A percentile compares a stretch with the other conserved stretches of the same genome.
These are phyloP conservation scores for Colletotrichum destructivum DNA, from an alignment of 2,329 filamentous ascomycete genomes.

Conservation along the genomic window DNA sequence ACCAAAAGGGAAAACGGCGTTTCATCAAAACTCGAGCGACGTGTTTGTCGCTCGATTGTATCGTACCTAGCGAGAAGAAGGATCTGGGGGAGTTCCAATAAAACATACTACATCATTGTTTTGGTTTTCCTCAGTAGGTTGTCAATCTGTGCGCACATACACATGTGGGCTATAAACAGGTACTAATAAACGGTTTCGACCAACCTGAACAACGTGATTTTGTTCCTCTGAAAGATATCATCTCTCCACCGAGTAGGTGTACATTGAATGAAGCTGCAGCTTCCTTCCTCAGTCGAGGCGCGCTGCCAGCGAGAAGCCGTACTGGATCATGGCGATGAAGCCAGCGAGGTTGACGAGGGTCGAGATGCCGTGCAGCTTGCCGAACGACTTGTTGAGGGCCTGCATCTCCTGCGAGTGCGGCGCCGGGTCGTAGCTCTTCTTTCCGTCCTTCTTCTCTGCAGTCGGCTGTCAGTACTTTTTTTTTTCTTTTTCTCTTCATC, in stretches of 20 bases:
- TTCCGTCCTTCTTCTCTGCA: conserved; percentile 87
- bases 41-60: conserved; percentile 1
- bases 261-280: background rate
- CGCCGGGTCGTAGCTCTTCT: conserved; percentile 84
- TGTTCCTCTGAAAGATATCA: background rate
- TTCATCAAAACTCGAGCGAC: conserved; percentile 28
- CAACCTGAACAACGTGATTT: conserved; percentile 11
- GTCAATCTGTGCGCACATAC: conserved; percentile 21
- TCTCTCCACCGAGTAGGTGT: background rate
- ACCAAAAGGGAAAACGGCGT: conserved; percentile 29
- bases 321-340: conserved; percentile 79
- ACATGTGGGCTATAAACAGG: conserved; percentile 6
- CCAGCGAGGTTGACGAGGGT: conserved; percentile 83
- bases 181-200: conserved; percentile 22
- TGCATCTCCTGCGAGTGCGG: conserved; percentile 91
- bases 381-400: conserved; percentile 83
- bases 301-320: conserved; percentile 82
- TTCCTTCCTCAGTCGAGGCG: conserved; percentile 64
- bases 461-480: conserved; percentile 11
- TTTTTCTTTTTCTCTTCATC: no score
- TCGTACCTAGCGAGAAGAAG: background rate
- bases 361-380: conserved; percentile 84
- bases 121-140: conserved; percentile 4
- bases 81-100: conserved; percentile 3
- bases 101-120: background rate